Percentiles rank a stretch among this genome's conserved stretches.
These are phyloP conservation scores for Juncus effusus DNA, from an alignment of 176 grass and related monocot species.

Conservation along the genomic window DNA sequence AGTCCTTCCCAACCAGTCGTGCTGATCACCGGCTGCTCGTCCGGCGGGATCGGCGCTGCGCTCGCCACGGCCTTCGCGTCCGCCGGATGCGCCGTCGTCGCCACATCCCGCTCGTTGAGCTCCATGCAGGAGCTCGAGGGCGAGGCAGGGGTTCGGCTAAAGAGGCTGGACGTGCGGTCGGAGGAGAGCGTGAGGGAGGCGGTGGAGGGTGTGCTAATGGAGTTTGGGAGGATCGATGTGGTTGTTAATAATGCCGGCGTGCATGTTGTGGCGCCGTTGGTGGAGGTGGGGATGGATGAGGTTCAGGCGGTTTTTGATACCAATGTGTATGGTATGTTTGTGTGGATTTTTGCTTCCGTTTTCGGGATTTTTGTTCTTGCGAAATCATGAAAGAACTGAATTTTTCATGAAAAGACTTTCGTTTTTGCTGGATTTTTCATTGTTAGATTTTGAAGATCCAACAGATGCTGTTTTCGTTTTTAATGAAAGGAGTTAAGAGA, in stretches of 20 bases:
- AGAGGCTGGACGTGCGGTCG: constrained; percentile 62
- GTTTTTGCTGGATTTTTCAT: too few species aligned
- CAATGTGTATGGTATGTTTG: constrained; percentile 65
- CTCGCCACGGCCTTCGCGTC: constrained; percentile 57
- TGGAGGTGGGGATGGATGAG: constrained; percentile 62
- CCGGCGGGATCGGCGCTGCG: constrained; percentile 75
- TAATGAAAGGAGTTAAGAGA: too few species aligned
- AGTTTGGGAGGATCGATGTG: constrained; percentile 65
- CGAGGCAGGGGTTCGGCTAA: constrained; percentile 44
- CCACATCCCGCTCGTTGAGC: constrained; percentile 59
- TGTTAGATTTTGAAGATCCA: too few species aligned
- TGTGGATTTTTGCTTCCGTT: neutral
- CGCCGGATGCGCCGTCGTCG: constrained; percentile 64
- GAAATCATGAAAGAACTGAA: too few species aligned
- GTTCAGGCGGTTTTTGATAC: constrained; percentile 66
- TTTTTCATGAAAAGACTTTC: too few species aligned
- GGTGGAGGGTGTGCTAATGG: constrained; percentile 38
- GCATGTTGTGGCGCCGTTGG: constrained; percentile 84
- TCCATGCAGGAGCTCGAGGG: constrained; percentile 63
- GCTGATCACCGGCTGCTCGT: constrained; percentile 82
- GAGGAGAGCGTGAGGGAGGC: constrained; percentile 43
- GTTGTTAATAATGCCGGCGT: constrained; percentile 92
- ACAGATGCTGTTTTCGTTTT: too few species aligned
- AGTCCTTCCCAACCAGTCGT: constrained; percentile 35
- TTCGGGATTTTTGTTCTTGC: too few species aligned